Percentiles rank a stretch among this genome's conserved stretches.
Evolutionary conservation across 2,329 filamentous ascomycete genomes (phyloP).

Genomic region (Sarocladium strictum): DNA sequence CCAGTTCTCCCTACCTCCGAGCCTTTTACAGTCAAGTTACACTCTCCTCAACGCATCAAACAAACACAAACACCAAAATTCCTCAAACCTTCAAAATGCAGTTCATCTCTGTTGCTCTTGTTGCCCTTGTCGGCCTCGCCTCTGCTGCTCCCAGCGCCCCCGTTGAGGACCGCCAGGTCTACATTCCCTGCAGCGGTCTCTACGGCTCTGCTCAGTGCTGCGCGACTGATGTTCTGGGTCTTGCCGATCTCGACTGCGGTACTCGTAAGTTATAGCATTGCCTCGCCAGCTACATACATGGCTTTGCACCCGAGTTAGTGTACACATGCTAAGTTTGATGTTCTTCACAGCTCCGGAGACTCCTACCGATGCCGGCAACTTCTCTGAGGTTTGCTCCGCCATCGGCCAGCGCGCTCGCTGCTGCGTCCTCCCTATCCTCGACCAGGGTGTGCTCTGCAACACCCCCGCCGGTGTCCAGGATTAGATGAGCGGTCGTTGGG

Average conservation of each 20-base stretch:
- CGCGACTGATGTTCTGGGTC: constrained; percentile 50
- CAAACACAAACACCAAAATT: too few relatives aligned
- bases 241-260: constrained; percentile 50
- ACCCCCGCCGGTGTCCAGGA: constrained; percentile 20
- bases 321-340: too few relatives aligned
- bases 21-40: not conserved
- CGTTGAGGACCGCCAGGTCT: constrained; percentile 23
- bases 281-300: not conserved
- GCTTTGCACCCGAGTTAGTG: too few relatives aligned
- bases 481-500: constrained; percentile 10
- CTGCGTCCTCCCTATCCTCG: constrained; percentile 40
- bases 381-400: constrained; percentile 39
- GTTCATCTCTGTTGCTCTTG: constrained; percentile 21
- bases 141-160: constrained; percentile 20
- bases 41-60: too few relatives aligned
- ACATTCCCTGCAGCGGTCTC: constrained; percentile 32
- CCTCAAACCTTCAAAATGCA: too few relatives aligned
- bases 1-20: not conserved
- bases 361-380: constrained; percentile 33
- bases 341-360: constrained; percentile 17
- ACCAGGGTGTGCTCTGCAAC: constrained; percentile 27
- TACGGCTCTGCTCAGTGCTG: constrained; percentile 47
- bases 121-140: constrained; percentile 18
- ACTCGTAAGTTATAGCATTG: constrained; percentile 33
- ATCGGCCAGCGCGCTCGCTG: constrained; percentile 51